Evolutionary conservation across 345 rosid genomes (phyloP), one percentile per base, ranked within the genome.

Genomic region (Abelmoschus esculentus): DNA sequence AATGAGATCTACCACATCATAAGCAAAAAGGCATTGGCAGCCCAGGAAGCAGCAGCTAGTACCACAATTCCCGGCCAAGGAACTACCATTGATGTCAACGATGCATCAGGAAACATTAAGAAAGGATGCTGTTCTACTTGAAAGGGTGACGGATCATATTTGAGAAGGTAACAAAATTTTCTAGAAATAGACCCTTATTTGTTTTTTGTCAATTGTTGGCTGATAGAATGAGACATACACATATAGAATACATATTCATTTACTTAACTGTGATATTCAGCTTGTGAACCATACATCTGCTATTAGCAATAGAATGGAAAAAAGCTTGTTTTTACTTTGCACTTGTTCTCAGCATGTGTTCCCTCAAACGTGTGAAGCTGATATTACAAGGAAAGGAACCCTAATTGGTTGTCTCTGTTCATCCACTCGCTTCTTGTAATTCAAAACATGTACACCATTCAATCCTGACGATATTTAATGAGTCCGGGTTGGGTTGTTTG

Each of bases 251-350:
- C 50, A 46, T 46, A 46, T 46, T 46, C 50, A 12, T 9, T 46
- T 46, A 46, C 50, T 11, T 46, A 12, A 11, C 14, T 46, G 50
- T 11, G 50, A 46, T 46, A 46, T 7, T 3, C 11, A 46, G 70
- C 72, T 71, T 69, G 77, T 76, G 78, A 73, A n/a, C 49, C 26
- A 22, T 26, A n/a, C 7, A 12, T 4, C n/a, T n/a, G 36, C 46
- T 69, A 40, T 49, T 67, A 55, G 55, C 31, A 26, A 47, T 47
- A 12, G 61, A 36, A 50, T 17, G 52, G 74, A 62, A 47, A 66
- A 66, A 44, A 60, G 61, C 18, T 59, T 14, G 55, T 38, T 34
- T 67, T 42, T 54, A 42, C 61, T 73, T 58, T 52, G 61, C 59
- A 13, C 65, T 46, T 71, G 26, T 22, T 22, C 26, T 22, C 26